These are phyloP conservation scores for Aspergillus sclerotioniger DNA, from an alignment of 495 filamentous ascomycete genomes.

Conservation along the genomic window DNA sequence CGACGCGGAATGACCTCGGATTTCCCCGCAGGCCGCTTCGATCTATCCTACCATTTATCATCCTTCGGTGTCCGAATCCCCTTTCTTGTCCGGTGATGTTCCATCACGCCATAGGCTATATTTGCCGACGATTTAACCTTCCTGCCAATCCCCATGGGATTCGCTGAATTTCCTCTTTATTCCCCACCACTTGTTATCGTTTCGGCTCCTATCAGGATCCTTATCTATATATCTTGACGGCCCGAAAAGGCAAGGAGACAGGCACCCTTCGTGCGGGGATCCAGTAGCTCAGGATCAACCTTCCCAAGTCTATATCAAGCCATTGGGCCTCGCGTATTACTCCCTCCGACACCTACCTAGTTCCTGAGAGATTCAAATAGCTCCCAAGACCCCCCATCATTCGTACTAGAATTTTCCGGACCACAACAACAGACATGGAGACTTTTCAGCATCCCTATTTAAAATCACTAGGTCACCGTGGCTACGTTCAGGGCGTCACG, in stretches of 20 bases:
- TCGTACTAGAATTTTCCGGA: not conserved
- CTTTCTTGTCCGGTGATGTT: not conserved
- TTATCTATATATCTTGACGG: not conserved
- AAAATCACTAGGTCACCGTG: constrained; percentile 32
- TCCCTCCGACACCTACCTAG: not conserved
- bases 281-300: not conserved
- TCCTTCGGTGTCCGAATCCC: not conserved
- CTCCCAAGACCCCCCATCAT: not conserved
- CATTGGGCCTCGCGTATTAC: not conserved
- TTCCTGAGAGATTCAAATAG: not conserved
- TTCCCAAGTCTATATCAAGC: not conserved
- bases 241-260: not conserved
- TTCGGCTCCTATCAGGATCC: not conserved
- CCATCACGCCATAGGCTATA: not conserved
- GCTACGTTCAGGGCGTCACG: constrained; percentile 37
- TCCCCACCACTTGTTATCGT: not conserved
- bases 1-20: constrained; percentile 1
- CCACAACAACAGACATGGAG: constrained; percentile 25
- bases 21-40: not conserved
- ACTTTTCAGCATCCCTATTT: constrained; percentile 25
- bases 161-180: not conserved
- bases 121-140: not conserved
- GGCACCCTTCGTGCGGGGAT: not conserved
- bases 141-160: not conserved
- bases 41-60: not conserved